phyloP scores from a whole-genome alignment of 257 asterid genomes.

The Solanum corneliomulleri region DNA sequence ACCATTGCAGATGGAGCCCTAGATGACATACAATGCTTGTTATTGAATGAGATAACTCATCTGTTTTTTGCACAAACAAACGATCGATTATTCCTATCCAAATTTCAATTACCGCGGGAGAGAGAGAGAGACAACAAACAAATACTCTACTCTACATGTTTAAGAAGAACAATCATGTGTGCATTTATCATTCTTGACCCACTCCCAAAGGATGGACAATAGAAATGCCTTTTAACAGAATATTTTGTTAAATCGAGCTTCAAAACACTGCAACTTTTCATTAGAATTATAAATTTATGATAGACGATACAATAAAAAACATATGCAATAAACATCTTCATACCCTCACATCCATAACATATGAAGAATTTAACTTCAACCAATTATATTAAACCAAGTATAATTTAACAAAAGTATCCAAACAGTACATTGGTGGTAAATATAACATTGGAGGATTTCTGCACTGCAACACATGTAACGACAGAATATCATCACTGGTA shows the following conservation, averaged over 20 bases:
- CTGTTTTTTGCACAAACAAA: no score
- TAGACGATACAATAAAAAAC: neutral
- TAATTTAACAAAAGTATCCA: neutral
- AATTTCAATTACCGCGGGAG: no score
- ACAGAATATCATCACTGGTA: neutral
- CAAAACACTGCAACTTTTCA: neutral
- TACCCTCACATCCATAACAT: neutral
- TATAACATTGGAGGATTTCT: neutral
- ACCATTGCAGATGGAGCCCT: conserved; percentile 39
- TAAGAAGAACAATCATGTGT: neutral
- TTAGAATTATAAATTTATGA: neutral
- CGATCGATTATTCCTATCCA: no score
- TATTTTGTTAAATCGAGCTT: neutral
- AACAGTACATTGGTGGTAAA: neutral
- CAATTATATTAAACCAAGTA: neutral
- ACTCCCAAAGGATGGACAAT: no score
- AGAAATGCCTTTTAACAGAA: neutral
- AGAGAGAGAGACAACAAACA: no score
- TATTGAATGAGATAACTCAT: no score
- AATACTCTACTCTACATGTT: neutral
- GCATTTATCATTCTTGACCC: neutral
- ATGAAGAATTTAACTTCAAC: neutral
- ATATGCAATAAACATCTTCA: neutral
- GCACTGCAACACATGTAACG: neutral
- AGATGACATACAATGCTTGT: neutral